Percentiles rank a stretch among this genome's conserved stretches.
Evolutionary conservation across 495 filamentous ascomycete genomes (phyloP).

Genomic region (Aspergillus asperescens): DNA sequence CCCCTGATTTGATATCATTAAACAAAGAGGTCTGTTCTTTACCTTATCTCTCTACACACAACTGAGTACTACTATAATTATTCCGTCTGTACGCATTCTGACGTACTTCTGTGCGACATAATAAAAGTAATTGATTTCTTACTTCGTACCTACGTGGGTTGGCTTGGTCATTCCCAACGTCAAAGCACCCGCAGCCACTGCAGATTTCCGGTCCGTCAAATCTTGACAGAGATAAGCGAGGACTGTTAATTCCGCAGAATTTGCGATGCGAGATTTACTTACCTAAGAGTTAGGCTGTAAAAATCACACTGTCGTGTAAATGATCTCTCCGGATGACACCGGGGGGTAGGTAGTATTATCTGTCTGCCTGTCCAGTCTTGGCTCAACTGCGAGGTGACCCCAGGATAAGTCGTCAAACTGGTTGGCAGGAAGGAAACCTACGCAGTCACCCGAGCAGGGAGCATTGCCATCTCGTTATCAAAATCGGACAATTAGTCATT

Average conservation of each 20-base stretch:
- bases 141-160: too few relatives aligned
- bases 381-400: too few relatives aligned
- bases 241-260: too few relatives aligned
- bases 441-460: background rate
- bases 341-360: too few relatives aligned
- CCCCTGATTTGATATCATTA: background rate
- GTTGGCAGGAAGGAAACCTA: background rate
- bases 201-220: too few relatives aligned
- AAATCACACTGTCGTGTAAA: too few relatives aligned
- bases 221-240: too few relatives aligned
- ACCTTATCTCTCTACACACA: background rate
- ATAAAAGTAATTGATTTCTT: too few relatives aligned
- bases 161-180: background rate
- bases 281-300: too few relatives aligned
- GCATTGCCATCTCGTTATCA: background rate
- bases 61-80: background rate
- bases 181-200: background rate
- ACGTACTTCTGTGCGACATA: background rate
- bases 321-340: too few relatives aligned
- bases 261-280: too few relatives aligned
- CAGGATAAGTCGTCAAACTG: background rate
- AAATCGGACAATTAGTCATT: background rate
- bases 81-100: background rate
- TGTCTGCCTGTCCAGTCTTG: too few relatives aligned
- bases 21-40: conserved; percentile 2